A percentile compares a stretch with the other conserved stretches of the same genome.
These are phyloP conservation scores for Dorcoceras hygrometricum DNA, from an alignment of 257 asterid species.

Conservation along the genomic window DNA sequence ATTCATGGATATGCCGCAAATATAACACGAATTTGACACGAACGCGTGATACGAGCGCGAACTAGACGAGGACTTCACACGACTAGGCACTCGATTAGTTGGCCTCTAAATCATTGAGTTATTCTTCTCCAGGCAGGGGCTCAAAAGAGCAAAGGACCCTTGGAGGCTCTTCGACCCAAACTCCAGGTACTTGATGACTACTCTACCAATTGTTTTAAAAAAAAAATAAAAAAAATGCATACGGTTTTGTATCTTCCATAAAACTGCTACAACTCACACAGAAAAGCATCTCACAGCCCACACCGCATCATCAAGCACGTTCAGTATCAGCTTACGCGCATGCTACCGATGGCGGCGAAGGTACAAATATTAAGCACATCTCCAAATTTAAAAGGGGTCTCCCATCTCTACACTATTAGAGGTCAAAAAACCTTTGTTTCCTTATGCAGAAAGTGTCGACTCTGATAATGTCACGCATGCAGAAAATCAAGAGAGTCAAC, in stretches of 20 bases:
- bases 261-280: neutral
- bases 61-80: too few relatives aligned
- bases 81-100: constrained; percentile 5
- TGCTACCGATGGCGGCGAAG: constrained; percentile 45
- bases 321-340: constrained; percentile 55
- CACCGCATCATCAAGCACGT: constrained; percentile 68
- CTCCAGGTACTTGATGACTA: constrained; percentile 46
- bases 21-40: neutral
- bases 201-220: neutral
- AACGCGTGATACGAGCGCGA: neutral
- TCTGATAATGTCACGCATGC: constrained; percentile 14
- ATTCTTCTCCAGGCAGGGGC: constrained; percentile 38
- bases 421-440: constrained; percentile 1
- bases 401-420: neutral
- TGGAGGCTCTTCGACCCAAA: constrained; percentile 78
- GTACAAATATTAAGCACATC: constrained; percentile 21
- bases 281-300: constrained; percentile 41
- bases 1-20: neutral
- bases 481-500: constrained; percentile 17
- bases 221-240: too few relatives aligned
- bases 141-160: constrained; percentile 71
- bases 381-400: neutral
- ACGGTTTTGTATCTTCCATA: too few relatives aligned
- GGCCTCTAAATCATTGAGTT: too few relatives aligned
- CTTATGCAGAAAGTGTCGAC: constrained; percentile 24